Conservation (phyloP, 257 asterid species). For the Nicotiana noctiflora region DNA sequence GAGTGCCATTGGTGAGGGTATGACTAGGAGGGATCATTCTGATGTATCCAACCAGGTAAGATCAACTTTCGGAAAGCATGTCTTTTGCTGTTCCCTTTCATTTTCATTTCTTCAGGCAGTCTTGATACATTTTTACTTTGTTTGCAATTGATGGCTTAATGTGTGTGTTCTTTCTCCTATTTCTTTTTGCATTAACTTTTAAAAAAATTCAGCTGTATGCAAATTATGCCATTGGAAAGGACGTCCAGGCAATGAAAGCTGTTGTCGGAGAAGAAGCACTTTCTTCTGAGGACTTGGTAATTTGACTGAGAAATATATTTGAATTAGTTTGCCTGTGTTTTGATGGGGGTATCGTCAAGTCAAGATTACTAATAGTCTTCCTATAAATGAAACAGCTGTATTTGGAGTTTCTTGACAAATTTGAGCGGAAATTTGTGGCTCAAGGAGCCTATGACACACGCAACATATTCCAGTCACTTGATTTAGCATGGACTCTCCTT, state of each 20-base stretch:
- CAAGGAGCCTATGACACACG: constrained; percentile 56
- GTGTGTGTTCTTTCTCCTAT: background rate
- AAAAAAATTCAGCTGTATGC: constrained; percentile 30
- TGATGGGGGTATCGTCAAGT: too few relatives aligned
- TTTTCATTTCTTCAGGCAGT: background rate
- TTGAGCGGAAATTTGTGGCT: constrained; percentile 47
- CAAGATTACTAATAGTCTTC: background rate
- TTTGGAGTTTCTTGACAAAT: constrained; percentile 46
- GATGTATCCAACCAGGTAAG: constrained; percentile 94
- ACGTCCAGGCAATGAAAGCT: constrained; percentile 52
- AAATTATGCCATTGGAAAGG: constrained; percentile 47
- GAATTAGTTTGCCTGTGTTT: background rate
- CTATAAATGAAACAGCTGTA: constrained; percentile 26
- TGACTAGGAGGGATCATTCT: constrained; percentile 94
- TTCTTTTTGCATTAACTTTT: background rate
- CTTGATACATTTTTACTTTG: background rate
- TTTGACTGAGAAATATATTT: background rate
- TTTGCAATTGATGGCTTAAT: background rate
- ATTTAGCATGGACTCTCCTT: constrained; percentile 96
- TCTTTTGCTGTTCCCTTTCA: background rate
- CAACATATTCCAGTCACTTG: constrained; percentile 76
- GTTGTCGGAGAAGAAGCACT: constrained; percentile 59
- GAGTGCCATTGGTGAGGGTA: constrained; percentile 99
- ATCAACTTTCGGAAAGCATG: background rate
- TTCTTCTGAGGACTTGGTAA: constrained; percentile 47